These are phyloP conservation scores for Gentiana straminea DNA, from an alignment of 257 asterid species.

Conservation along the genomic window DNA sequence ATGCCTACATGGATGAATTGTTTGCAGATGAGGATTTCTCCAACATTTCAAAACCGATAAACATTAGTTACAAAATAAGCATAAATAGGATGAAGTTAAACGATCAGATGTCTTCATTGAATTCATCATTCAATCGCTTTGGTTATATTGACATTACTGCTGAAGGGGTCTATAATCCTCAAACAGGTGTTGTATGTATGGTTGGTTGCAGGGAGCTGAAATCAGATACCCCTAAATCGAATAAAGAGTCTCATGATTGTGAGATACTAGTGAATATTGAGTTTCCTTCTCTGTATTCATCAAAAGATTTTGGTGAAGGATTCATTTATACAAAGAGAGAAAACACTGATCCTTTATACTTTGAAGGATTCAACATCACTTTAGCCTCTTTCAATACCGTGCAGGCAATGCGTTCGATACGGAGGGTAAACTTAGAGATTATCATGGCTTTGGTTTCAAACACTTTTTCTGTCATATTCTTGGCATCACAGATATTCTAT, in stretches of 20 bases:
- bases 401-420: conserved; percentile 24
- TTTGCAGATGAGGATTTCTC: conserved; percentile 9
- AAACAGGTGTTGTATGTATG: conserved; percentile 54
- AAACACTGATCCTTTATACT: conserved; percentile 30
- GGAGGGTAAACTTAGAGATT: conserved; percentile 73
- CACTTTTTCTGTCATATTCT: conserved; percentile 38
- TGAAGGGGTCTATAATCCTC: conserved; percentile 44
- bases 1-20: neutral
- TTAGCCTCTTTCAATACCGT: conserved; percentile 13
- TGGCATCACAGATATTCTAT: conserved; percentile 40
- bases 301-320: conserved; percentile 22
- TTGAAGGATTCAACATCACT: conserved; percentile 23
- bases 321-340: conserved; percentile 38
- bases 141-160: conserved; percentile 26
- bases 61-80: conserved; percentile 40
- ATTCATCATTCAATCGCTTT: conserved; percentile 6
- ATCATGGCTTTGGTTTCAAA: conserved; percentile 43
- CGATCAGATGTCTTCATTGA: conserved; percentile 2
- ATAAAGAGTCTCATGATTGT: conserved; percentile 28
- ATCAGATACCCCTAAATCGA: neutral
- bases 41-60: conserved; percentile 6
- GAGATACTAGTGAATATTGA: conserved; percentile 35
- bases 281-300: conserved; percentile 21
- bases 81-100: neutral
- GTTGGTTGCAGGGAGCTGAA: conserved; percentile 46